These are phyloP conservation scores for Leccinellum luteum DNA, from an alignment of 768 basidiomycete species.

Conservation along the genomic window DNA sequence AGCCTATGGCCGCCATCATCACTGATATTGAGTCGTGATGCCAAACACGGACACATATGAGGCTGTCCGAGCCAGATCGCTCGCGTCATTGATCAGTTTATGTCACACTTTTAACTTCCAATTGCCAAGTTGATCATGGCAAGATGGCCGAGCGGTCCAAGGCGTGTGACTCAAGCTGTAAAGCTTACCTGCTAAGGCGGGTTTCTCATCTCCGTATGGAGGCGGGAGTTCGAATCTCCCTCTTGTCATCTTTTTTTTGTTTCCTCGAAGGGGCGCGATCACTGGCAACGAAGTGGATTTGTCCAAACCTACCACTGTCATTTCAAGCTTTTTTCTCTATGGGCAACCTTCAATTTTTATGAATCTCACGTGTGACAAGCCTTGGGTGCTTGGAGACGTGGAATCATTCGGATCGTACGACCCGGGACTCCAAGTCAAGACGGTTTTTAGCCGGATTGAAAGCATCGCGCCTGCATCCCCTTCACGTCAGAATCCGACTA, in stretches of 20 bases:
- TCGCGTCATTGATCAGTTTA: too few species aligned
- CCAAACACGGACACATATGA: neutral
- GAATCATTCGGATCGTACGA: neutral
- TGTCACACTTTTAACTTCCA: too few species aligned
- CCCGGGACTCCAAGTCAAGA: neutral
- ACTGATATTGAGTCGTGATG: neutral
- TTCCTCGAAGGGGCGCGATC: too few species aligned
- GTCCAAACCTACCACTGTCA: neutral
- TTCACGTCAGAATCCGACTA: slow-evolving; percentile 34
- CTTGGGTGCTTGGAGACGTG: neutral
- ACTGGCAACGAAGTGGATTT: too few species aligned
- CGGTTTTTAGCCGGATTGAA: neutral
- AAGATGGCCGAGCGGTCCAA: slow-evolving; percentile 64
- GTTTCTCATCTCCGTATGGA: slow-evolving; percentile 33
- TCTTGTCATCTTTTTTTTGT: slow-evolving; percentile 27
- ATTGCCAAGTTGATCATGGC: slow-evolving; percentile 24
- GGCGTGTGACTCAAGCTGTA: slow-evolving; percentile 59
- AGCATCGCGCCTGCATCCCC: slow-evolving; percentile 2
- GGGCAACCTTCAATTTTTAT: neutral
- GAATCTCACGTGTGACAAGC: neutral
- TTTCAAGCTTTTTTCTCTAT: neutral
- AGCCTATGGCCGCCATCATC: neutral
- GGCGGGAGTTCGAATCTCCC: slow-evolving; percentile 37
- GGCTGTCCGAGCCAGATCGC: neutral
- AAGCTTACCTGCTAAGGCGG: slow-evolving; percentile 28